These are phyloP conservation scores for Kwoniella pini DNA, from an alignment of 768 basidiomycete genomes.

Conservation along the genomic window DNA sequence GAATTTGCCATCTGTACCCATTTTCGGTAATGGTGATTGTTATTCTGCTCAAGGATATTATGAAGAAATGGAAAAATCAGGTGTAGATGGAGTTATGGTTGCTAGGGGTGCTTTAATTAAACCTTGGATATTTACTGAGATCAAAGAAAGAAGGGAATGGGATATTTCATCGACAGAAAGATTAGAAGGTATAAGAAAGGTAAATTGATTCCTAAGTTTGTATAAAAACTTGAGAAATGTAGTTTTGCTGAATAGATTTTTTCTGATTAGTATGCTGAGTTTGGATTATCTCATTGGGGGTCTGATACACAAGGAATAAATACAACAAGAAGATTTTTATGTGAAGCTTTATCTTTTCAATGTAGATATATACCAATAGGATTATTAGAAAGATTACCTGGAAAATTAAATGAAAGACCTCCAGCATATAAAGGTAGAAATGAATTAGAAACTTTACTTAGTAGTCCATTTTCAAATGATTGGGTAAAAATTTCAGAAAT, in stretches of 20 bases:
- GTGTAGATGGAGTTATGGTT: slow-evolving; percentile 94
- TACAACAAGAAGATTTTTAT: slow-evolving; percentile 86
- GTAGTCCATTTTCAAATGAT: slow-evolving; percentile 41
- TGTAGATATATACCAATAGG: slow-evolving; percentile 96
- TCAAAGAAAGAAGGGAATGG: slow-evolving; percentile 90
- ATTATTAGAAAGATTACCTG: slow-evolving; percentile 77
- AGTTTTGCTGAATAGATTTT: too few species aligned
- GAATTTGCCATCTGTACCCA: slow-evolving; percentile 72
- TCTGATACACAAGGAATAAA: slow-evolving; percentile 69
- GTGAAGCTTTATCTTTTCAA: slow-evolving; percentile 93
- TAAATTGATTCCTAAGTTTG: slow-evolving; percentile 57
- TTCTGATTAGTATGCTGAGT: slow-evolving; percentile 77
- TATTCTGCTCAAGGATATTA: slow-evolving; percentile 66
- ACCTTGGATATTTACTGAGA: slow-evolving; percentile 79
- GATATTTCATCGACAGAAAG: slow-evolving; percentile 84
- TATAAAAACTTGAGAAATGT: too few species aligned
- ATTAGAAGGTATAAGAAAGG: slow-evolving; percentile 73
- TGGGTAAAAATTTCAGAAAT: slow-evolving; percentile 78
- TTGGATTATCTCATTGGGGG: slow-evolving; percentile 69
- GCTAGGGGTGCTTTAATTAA: slow-evolving; percentile 94
- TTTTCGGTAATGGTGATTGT: slow-evolving; percentile 95
- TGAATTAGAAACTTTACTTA: slow-evolving; percentile 61
- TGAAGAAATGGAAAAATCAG: slow-evolving; percentile 62
- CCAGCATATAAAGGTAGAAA: slow-evolving; percentile 82
- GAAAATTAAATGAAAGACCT: slow-evolving; percentile 83